Evolutionary conservation across 768 basidiomycete species (phyloP), one percentile per base, ranked within the genome.

Genomic region (Boletales sp.): DNA sequence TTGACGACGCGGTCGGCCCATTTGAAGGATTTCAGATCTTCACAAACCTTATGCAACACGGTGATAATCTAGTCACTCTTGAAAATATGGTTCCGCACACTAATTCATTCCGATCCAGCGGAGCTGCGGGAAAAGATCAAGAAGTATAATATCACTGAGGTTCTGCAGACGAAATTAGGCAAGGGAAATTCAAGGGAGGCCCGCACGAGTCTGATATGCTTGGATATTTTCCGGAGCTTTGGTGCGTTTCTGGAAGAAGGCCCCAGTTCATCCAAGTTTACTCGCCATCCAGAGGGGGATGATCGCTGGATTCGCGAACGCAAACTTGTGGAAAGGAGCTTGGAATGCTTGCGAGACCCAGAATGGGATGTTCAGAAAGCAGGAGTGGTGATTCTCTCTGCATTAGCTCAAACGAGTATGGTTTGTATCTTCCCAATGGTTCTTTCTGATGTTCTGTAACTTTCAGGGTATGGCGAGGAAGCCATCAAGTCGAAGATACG

Each of bases 321-420:
- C 2, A 36, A 33, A 4, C 49, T 47, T 31, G 49, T 50, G 8
- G 18, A 17, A 2, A 44, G 30, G 25, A 34, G 53, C 19, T 7
- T 55, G 21, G 32, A 32, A 3, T n/a, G 41, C 18, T 18, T 55
- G 21, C 15, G 25, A 7, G 21, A 38, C 0, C 8, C 15, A 6
- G 28, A 13, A 12, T 61, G 58, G 61, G 54, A 56, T 36, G 17
- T 8, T 11, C 58, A 60, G 52, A 62, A 62, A n/a, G 56, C 53
- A 7, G 61, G 58, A 4, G 56, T 63, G 44, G 49, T 39, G 6
- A 58, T 57, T 11, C 54, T 63, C 8, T 58, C 44, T 15, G 54
- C 61, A 5, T 48, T 63, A 41, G 54, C 58, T 33, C 56, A 49
- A 35, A 63, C 60, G 0, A 28, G 61, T 60, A 53, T 18, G 42